Evolutionary conservation across 768 basidiomycete species (phyloP), one percentile per base, ranked within the genome.

Genomic region (Agaricus blazei): DNA sequence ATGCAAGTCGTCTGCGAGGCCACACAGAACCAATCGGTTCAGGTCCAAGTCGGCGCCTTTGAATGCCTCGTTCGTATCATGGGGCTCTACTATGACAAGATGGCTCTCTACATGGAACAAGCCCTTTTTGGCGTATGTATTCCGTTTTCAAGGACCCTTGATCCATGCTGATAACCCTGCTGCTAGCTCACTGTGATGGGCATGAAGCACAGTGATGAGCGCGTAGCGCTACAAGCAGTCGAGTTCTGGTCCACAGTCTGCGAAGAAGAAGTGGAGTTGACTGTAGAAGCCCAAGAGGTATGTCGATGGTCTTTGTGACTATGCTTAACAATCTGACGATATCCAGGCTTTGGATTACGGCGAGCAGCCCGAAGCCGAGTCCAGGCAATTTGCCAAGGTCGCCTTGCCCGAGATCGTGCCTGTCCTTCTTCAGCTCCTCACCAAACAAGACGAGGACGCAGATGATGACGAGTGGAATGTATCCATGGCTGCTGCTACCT

Each of bases 1-100:
- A 99, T 99, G 97, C 97, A 99, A 75, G 94, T 98, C 42, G 91
- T 98, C 15, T 99, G 97, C 67, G 97, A 98, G 67, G 96, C 96
- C 0, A 98, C 97, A 0, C 97, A 98, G 69, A 94, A 87, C 62
- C 58, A 80, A 1, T 71, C 84, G 1, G 83, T 88, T 2, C 70
- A 79, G 36, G 94, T 98, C 36, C 96, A 98, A 75, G 89, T 97
- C n/a, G 92, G 86, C 29, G 88, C 97, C 4, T 99, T 97, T 64
- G 94, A 97, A 68, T 93, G 90, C 71, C 76, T 99, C 12, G 96
- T 98, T 29, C 83, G 87, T 64, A 97, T 98, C 66, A 98, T 99
- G 97, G 86, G 88, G 54, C 75, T 97, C 54, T 99, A 98, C 75
- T 99, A 99, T 70, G 95, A 96, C 64, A 98, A 96, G 77, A 99